Evolutionary conservation across 1,139 yeast species (phyloP), one percentile per base, ranked within the genome.

Genomic region (Arxiozyma bovina): DNA sequence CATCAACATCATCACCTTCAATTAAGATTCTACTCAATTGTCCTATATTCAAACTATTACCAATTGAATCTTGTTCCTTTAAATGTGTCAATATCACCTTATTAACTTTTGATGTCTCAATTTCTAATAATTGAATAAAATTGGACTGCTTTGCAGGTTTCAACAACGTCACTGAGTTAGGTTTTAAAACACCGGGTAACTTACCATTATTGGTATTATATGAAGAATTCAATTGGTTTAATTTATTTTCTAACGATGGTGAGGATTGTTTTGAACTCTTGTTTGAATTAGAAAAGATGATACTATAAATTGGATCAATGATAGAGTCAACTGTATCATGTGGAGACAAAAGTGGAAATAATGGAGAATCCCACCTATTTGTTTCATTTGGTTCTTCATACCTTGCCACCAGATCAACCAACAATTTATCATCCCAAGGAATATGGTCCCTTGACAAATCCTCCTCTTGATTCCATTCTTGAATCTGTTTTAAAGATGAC

Each of bases 361-460:
- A 72, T 1, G 99, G 99, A 4, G 96, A 82, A 67, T 93, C 99
- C 99, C 99, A 93, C 57, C 97, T 75, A 43, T 85, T 81, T 65
- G 81, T 80, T 22, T 83, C 83, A 64, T 88, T 87, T 0, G 99
- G 99, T 68, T 93, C 99, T 69, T 93, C 99, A 65, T 85, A 94
- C 59, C 99, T 72, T 82, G 90, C 87, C 5, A 82, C 78, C 58
- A 93, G 72, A 53, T 42, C 40, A 34, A 6, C 4, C 50, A 91
- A 74, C 50, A 89, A 70, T 44, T 79, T 34, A 12, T 34, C 40
- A 15, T 34, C 40, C 40, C 40, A 34, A 2, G 40, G 40, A 12
- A 15, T 12, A 34, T 34, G 40, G 8, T 34, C 40, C n/a, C n/a
- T 34, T 34, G 40, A 34, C 40, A 34, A 34, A 15, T 34, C 40